phyloP scores from a whole-genome alignment of 2,329 filamentous ascomycete species.

The Mycosphaerella sp. region DNA sequence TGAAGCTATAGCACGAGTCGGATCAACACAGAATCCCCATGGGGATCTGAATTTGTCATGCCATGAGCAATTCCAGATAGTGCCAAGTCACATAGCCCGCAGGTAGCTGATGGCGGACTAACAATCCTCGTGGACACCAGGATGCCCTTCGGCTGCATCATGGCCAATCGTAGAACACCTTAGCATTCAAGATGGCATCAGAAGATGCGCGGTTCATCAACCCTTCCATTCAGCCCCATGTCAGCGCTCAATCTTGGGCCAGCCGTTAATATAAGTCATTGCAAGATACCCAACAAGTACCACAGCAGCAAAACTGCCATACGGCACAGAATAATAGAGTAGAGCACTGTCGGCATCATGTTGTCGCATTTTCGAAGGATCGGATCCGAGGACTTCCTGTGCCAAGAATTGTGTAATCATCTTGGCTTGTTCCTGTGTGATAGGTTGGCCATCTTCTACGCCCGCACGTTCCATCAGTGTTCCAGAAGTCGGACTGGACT shows the following conservation, averaged over 20 bases:
- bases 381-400: constrained; percentile 25
- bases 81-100: no score
- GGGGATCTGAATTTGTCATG: no score
- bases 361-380: constrained; percentile 1
- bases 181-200: neutral
- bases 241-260: constrained; percentile 43
- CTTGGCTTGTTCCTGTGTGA: constrained; percentile 32
- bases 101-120: no score
- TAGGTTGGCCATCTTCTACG: constrained; percentile 29
- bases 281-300: constrained; percentile 29
- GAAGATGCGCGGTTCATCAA: neutral
- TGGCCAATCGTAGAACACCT: neutral
- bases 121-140: no score
- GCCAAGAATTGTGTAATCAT: constrained; percentile 27
- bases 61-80: no score
- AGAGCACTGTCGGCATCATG: constrained; percentile 17
- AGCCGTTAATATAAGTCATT: constrained; percentile 35
- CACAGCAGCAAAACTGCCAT: constrained; percentile 28
- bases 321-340: constrained; percentile 28
- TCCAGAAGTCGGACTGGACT: constrained; percentile 24
- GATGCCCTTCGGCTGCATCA: neutral
- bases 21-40: no score
- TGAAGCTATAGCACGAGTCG: no score
- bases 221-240: neutral
- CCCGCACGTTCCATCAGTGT: constrained; percentile 29